A percentile compares a stretch with the other conserved stretches of the same genome.
These are phyloP conservation scores for Colletotrichum costaricense DNA, from an alignment of 2,329 filamentous ascomycete genomes.

Conservation along the genomic window DNA sequence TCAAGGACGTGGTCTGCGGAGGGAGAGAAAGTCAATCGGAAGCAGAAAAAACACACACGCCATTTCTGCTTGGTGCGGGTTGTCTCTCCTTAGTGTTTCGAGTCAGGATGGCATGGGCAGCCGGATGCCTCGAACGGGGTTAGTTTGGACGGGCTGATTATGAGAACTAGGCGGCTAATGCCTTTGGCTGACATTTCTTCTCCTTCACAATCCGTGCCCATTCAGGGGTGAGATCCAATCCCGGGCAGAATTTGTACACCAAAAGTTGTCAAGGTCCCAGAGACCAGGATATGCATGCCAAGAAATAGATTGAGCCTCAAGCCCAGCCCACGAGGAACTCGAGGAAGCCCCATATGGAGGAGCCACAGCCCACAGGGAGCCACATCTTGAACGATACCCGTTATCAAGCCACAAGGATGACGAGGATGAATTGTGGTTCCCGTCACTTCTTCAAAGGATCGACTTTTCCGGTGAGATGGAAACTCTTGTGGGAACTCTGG, in stretches of 20 bases:
- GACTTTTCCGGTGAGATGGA: conserved; percentile 2
- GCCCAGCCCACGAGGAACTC: background rate
- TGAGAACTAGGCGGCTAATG: background rate
- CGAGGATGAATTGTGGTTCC: background rate
- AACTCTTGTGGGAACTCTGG: conserved; percentile 10
- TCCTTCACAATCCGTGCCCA: background rate
- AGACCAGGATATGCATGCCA: conserved; percentile 24
- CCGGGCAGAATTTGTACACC: background rate
- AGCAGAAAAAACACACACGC: background rate
- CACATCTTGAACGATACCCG: background rate
- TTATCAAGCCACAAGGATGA: conserved; percentile 1
- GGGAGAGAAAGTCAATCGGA: conserved; percentile 14
- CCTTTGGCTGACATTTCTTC: background rate
- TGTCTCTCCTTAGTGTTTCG: conserved; percentile 17
- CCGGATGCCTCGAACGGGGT: conserved; percentile 12
- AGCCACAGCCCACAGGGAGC: background rate
- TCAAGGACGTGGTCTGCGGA: conserved; percentile 14
- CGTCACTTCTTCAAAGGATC: conserved; percentile 17
- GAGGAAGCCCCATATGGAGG: background rate
- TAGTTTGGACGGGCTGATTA: background rate
- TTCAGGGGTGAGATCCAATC: conserved; percentile 7
- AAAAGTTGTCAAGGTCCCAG: background rate
- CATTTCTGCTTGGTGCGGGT: background rate
- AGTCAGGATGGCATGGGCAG: conserved; percentile 2
- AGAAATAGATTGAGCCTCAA: conserved; percentile 29